A percentile compares a stretch with the other conserved stretches of the same genome.
These are phyloP conservation scores for Aspergillus luchuensis DNA, from an alignment of 2,329 filamentous ascomycete species.

Conservation along the genomic window DNA sequence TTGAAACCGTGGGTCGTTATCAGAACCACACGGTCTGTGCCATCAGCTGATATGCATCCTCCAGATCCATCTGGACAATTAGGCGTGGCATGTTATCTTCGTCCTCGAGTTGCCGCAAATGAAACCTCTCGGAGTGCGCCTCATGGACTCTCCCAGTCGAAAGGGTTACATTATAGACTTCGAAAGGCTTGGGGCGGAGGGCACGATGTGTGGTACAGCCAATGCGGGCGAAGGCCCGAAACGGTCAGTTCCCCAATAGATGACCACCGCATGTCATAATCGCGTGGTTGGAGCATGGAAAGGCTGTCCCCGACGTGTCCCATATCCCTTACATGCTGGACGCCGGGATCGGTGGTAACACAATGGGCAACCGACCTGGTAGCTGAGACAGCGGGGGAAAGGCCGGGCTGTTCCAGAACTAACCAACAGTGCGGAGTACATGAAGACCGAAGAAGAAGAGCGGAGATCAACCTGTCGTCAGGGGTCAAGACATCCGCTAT, in stretches of 20 bases:
- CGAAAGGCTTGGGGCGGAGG: neutral
- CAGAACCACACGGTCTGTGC: neutral
- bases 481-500: neutral
- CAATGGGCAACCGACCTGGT: neutral
- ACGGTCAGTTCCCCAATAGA: neutral
- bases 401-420: neutral
- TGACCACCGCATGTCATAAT: neutral
- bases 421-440: neutral
- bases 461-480: neutral
- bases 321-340: neutral
- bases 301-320: neutral
- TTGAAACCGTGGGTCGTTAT: neutral
- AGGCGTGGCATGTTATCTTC: neutral
- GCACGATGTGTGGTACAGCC: neutral
- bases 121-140: neutral
- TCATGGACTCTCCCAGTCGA: neutral
- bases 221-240: neutral
- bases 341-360: neutral
- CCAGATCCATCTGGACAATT: neutral
- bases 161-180: constrained; percentile 3
- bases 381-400: neutral
- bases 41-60: constrained; percentile 3
- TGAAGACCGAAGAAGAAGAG: neutral
- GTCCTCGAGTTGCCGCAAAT: neutral
- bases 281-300: neutral